Evolutionary conservation across 257 asterid genomes (phyloP), one percentile per base, ranked within the genome.

Genomic region (Ilex asprella): DNA sequence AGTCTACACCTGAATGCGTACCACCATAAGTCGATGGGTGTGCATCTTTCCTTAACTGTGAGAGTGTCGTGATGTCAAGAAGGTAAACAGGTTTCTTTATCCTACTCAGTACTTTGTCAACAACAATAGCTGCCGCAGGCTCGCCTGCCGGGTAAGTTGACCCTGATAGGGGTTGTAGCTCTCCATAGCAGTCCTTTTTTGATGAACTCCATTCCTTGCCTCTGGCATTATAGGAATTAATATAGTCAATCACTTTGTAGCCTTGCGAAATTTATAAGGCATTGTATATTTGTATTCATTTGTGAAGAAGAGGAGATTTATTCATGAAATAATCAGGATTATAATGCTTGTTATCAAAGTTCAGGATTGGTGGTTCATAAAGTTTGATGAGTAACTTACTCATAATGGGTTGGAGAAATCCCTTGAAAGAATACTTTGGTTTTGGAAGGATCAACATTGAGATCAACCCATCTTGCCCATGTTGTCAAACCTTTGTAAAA

Each of bases 31-130:
- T 67, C 2, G 91, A 83, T 8, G 96, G 96, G 71, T 85, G 96
- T 30, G 91, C 96, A 64, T 87, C 96, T 68, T 79, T 83, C 69
- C 96, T 79, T 30, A 87, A 66, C 71, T 85, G 91, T 12, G 96
- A 87, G 16, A 87, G 75, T 30, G 85, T 70, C 0, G 96, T 87
- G 16, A 85, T 79, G 12, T 87, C 89, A 16, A 87, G 82, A 59
- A 87, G 56, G 13, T 67, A 74, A 31, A 79, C 89, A 0, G 84
- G 85, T 31, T 73, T 83, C 59, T 55, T 66, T 30, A 87, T 72
- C 56, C 84, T 59, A 32, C 61, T 56, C 61, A 87, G 55, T 56
- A 85, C 91, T 67, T 41, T 74, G 70, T 76, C 66, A 8, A 85
- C 91, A 10, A 83, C 78, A 44, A 61, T 67, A 8, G 73, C 88